A percentile compares a stretch with the other conserved stretches of the same genome.
Conservation (phyloP, 768 basidiomycete species). For the Exidia glandulosa region DNA sequence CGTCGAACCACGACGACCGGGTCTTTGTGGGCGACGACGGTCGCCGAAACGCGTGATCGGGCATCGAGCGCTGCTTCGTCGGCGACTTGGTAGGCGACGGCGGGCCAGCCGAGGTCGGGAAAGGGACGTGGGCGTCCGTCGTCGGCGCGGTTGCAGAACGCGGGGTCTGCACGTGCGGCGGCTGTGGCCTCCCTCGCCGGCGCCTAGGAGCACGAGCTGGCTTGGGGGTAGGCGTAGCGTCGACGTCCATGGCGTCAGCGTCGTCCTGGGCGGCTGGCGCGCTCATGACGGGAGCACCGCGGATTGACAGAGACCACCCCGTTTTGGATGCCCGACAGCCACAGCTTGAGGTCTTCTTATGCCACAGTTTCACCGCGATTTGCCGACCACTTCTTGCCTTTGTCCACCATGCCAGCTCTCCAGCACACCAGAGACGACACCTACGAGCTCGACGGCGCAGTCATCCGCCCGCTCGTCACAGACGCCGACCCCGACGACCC, state of each 20-base stretch:
- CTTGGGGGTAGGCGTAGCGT: background rate
- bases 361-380: background rate
- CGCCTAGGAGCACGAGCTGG: background rate
- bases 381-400: background rate
- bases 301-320: too few relatives aligned
- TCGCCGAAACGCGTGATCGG: background rate
- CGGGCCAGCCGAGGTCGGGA: background rate
- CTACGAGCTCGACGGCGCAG: background rate
- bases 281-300: too few relatives aligned
- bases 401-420: background rate
- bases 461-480: background rate
- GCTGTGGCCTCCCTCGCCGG: background rate
- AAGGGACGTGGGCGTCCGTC: background rate
- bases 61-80: background rate
- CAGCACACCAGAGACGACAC: background rate
- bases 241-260: background rate
- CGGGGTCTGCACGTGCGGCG: background rate
- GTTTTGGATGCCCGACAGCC: too few relatives aligned
- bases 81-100: background rate
- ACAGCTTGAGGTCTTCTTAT: background rate
- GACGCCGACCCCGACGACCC: background rate
- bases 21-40: background rate
- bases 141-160: background rate
- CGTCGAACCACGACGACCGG: background rate
- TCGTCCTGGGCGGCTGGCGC: too few relatives aligned